Conservation (phyloP, 768 basidiomycete genomes). For the Phylloporus arenicola region DNA sequence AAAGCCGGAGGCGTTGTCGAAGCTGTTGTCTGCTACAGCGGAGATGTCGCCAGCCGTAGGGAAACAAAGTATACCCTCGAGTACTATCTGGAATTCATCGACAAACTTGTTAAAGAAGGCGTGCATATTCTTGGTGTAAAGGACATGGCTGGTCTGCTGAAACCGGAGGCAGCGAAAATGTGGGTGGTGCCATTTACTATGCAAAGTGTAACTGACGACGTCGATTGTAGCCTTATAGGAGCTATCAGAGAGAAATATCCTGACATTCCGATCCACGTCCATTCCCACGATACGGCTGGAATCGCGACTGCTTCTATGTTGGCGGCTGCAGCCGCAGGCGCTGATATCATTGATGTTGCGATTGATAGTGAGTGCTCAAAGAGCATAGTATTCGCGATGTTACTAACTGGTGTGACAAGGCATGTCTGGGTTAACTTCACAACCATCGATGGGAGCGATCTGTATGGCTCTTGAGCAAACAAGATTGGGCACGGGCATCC, state of each 20-base stretch:
- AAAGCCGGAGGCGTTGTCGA: conserved; percentile 98
- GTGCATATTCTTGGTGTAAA: conserved; percentile 97
- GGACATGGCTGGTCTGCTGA: conserved; percentile 97
- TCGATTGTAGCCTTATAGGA: conserved; percentile 66
- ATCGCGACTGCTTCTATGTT: conserved; percentile 98
- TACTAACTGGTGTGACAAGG: conserved; percentile 42
- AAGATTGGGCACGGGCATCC: conserved; percentile 88
- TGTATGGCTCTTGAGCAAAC: conserved; percentile 95
- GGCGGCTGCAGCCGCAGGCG: conserved; percentile 92
- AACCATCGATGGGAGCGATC: conserved; percentile 98
- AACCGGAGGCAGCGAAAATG: conserved; percentile 90
- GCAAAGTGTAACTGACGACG: conserved; percentile 1
- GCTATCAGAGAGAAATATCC: conserved; percentile 95
- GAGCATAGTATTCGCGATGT: not conserved
- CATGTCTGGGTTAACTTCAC: conserved; percentile 98
- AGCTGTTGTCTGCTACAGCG: conserved; percentile 97
- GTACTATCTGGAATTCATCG: conserved; percentile 95
- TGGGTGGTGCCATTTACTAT: conserved; percentile 38
- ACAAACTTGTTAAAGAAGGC: conserved; percentile 88
- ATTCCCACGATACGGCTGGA: conserved; percentile 99
- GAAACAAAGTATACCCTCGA: conserved; percentile 96
- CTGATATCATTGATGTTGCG: conserved; percentile 96
- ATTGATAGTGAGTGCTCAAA: conserved; percentile 76
- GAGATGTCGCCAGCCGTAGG: conserved; percentile 91
- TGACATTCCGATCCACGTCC: conserved; percentile 97